Evolutionary conservation across 2,329 filamentous ascomycete genomes (phyloP).

Genomic region (Claviceps sp.): DNA sequence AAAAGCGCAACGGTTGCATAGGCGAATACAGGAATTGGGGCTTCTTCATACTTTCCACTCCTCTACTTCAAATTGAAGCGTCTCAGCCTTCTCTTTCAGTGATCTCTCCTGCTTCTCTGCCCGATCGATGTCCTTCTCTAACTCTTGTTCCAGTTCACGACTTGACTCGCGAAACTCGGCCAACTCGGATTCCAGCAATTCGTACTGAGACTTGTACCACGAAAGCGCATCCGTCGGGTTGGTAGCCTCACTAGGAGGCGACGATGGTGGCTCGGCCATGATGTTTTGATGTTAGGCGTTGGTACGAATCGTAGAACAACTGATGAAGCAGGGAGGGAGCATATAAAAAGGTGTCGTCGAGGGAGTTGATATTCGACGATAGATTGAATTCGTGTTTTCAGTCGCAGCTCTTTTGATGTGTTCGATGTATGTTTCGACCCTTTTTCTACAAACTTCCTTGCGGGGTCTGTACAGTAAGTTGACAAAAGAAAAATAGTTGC

Average conservation of each 20-base stretch:
- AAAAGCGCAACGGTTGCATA: no score
- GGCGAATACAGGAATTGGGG: no score
- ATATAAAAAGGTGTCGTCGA: background rate
- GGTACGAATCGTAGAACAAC: background rate
- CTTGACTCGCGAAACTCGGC: slow-evolving; percentile 90
- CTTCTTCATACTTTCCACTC: slow-evolving; percentile 78
- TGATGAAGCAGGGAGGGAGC: background rate
- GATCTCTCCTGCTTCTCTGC: slow-evolving; percentile 85
- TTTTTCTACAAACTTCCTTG: background rate
- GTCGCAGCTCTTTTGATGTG: background rate
- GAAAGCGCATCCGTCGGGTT: slow-evolving; percentile 62
- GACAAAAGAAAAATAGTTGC: slow-evolving; percentile 4
- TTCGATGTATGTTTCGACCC: background rate
- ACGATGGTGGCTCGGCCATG: slow-evolving; percentile 50
- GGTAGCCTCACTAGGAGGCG: slow-evolving; percentile 42
- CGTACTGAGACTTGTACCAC: slow-evolving; percentile 96
- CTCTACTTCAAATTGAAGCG: slow-evolving; percentile 75
- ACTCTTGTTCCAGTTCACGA: slow-evolving; percentile 82
- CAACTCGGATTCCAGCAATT: slow-evolving; percentile 79
- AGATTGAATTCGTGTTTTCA: background rate
- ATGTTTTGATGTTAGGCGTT: background rate
- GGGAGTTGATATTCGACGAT: background rate
- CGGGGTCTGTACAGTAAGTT: background rate
- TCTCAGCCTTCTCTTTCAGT: slow-evolving; percentile 77
- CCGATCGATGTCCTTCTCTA: slow-evolving; percentile 91